phyloP scores from a whole-genome alignment of 2,329 filamentous ascomycete species.

The Cytospora piceae region DNA sequence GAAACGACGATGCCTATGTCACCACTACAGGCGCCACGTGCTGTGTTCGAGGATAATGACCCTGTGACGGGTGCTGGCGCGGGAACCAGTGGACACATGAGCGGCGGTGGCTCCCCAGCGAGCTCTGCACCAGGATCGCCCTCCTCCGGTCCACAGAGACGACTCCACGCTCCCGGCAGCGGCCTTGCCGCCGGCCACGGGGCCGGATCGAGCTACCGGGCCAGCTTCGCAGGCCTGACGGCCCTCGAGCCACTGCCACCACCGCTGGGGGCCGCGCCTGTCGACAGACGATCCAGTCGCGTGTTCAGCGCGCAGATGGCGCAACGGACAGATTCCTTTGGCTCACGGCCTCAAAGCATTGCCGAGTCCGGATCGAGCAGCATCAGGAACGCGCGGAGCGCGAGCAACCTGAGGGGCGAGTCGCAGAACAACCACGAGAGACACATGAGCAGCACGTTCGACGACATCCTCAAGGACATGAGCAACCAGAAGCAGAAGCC shows the following conservation, averaged over 20 bases:
- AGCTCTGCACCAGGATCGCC: conserved; percentile 27
- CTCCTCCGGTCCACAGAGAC: conserved; percentile 24
- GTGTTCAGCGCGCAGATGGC: conserved; percentile 28
- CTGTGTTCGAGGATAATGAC: conserved; percentile 39
- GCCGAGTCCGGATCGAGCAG: conserved; percentile 21
- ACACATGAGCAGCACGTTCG: conserved; percentile 39
- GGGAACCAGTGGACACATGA: not conserved
- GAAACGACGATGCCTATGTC: conserved; percentile 30
- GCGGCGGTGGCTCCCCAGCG: conserved; percentile 32
- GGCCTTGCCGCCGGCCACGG: conserved; percentile 29
- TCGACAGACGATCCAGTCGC: conserved; percentile 30
- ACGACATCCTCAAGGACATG: conserved; percentile 44
- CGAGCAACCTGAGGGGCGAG: conserved; percentile 33
- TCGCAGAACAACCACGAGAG: conserved; percentile 25
- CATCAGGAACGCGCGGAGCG: conserved; percentile 32
- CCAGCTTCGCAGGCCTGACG: conserved; percentile 39
- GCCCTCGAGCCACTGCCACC: conserved; percentile 41
- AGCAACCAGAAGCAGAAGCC: conserved; percentile 36
- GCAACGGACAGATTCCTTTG: conserved; percentile 18
- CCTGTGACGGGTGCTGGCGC: conserved; percentile 21
- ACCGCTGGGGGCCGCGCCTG: conserved; percentile 15
- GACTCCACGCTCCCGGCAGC: conserved; percentile 22
- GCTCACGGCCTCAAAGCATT: conserved; percentile 11
- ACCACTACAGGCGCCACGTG: conserved; percentile 37
- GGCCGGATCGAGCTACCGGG: conserved; percentile 37